Conservation (phyloP, 129 eudicot species). For the Flaveria trinervia region DNA sequence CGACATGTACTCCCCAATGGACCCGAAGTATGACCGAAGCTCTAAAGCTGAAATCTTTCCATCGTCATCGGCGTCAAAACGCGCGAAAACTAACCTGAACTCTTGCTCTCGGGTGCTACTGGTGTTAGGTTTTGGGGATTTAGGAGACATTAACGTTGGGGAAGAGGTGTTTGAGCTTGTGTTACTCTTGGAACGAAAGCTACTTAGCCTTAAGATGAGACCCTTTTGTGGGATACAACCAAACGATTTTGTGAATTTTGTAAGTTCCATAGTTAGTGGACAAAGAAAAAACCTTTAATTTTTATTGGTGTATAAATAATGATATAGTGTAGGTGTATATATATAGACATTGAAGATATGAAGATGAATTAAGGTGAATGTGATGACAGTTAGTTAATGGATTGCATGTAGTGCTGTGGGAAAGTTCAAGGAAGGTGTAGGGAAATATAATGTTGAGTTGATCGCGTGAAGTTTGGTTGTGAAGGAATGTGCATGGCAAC, state of each 20-base stretch:
- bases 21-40: slow-evolving; percentile 56
- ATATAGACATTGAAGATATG: background rate
- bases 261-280: slow-evolving; percentile 33
- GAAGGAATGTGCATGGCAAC: slow-evolving; percentile 71
- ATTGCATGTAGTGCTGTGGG: slow-evolving; percentile 13
- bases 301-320: background rate
- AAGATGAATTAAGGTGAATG: background rate
- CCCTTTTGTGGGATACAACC: slow-evolving; percentile 47
- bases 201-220: slow-evolving; percentile 38
- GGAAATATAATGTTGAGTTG: background rate
- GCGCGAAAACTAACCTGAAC: slow-evolving; percentile 55
- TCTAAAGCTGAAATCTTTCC: slow-evolving; percentile 74
- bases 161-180: slow-evolving; percentile 27
- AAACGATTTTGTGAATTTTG: slow-evolving; percentile 41
- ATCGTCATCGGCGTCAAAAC: slow-evolving; percentile 55
- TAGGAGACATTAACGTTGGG: slow-evolving; percentile 34
- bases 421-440: slow-evolving; percentile 36
- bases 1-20: slow-evolving; percentile 70
- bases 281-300: background rate
- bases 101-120: slow-evolving; percentile 32
- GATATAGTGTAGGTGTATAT: background rate
- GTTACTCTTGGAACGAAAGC: slow-evolving; percentile 35
- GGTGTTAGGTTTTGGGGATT: slow-evolving; percentile 33
- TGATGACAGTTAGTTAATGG: slow-evolving; percentile 2
- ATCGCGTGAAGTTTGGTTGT: slow-evolving; percentile 35